A percentile compares a stretch with the other conserved stretches of the same genome.
These are phyloP conservation scores for Xylaria sp. DNA, from an alignment of 2,329 filamentous ascomycete genomes.

Conservation along the genomic window DNA sequence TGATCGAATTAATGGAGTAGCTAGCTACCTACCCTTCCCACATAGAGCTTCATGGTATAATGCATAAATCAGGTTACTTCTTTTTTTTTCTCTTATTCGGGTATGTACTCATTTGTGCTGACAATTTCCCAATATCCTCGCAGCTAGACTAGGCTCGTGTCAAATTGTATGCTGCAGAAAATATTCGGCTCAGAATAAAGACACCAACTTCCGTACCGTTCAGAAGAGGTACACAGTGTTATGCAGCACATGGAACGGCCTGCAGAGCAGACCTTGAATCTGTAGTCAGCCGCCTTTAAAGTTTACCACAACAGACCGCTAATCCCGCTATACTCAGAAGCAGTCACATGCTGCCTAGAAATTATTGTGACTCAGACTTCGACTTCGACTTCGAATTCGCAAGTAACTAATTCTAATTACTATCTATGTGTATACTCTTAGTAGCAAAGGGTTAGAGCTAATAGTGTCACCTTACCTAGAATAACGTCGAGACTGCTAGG, in stretches of 20 bases:
- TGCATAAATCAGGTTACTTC: background rate
- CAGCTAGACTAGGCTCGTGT: background rate
- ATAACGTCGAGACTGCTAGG: background rate
- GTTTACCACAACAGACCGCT: background rate
- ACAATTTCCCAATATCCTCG: background rate
- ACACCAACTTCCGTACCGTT: background rate
- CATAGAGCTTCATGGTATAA: background rate
- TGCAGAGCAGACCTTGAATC: background rate
- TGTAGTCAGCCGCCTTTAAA: background rate
- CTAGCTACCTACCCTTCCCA: background rate
- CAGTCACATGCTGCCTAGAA: no score
- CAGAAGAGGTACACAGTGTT: background rate
- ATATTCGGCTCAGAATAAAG: background rate
- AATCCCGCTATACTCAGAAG: background rate
- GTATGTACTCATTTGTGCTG: background rate
- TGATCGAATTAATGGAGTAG: background rate
- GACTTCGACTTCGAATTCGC: no score
- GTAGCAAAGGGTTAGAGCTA: background rate
- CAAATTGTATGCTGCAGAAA: background rate
- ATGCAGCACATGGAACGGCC: background rate
- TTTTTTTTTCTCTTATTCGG: background rate
- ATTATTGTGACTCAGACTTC: no score
- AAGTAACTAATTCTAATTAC: no score
- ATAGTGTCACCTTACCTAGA: background rate
- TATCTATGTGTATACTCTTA: background rate